Evolutionary conservation across 1,139 yeast species (phyloP).

Genomic region (Ogataea hybrid): DNA sequence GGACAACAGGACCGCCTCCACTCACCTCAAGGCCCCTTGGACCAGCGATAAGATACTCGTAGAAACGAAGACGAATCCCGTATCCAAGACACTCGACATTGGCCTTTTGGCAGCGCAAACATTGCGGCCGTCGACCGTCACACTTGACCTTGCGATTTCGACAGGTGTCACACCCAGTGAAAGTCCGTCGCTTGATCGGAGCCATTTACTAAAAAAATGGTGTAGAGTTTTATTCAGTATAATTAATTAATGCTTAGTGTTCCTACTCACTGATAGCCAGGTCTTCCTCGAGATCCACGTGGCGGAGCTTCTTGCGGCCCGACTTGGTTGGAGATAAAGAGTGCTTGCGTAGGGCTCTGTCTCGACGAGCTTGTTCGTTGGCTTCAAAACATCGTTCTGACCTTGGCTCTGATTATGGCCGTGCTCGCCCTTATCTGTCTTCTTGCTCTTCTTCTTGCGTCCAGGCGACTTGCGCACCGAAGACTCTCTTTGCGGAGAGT

Average conservation of each 20-base stretch:
- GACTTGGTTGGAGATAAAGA: conserved; percentile 17
- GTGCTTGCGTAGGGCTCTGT: conserved; percentile 10
- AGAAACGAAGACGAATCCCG: conserved; percentile 76
- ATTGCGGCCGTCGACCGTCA: conserved; percentile 43
- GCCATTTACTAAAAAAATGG: background rate
- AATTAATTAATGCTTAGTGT: background rate
- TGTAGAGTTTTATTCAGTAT: background rate
- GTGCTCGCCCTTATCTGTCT: conserved; percentile 2
- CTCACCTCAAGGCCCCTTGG: conserved; percentile 14
- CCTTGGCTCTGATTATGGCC: no score
- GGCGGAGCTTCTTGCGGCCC: conserved; percentile 17
- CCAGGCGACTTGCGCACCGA: conserved; percentile 8
- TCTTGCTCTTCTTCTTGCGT: conserved; percentile 8
- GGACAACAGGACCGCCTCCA: conserved; percentile 21
- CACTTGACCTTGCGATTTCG: conserved; percentile 50
- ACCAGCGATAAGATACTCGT: conserved; percentile 39
- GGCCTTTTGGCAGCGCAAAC: conserved; percentile 44
- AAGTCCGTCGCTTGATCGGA: conserved; percentile 36
- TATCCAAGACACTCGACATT: conserved; percentile 75
- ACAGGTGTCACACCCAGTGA: conserved; percentile 56
- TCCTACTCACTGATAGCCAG: conserved; percentile 16
- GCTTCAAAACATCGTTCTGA: background rate
- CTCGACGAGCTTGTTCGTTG: conserved; percentile 4
- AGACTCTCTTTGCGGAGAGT: conserved; percentile 9
- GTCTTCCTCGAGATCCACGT: conserved; percentile 18